Evolutionary conservation across 495 filamentous ascomycete species (phyloP).

Genomic region (Podospora fimiseda): DNA sequence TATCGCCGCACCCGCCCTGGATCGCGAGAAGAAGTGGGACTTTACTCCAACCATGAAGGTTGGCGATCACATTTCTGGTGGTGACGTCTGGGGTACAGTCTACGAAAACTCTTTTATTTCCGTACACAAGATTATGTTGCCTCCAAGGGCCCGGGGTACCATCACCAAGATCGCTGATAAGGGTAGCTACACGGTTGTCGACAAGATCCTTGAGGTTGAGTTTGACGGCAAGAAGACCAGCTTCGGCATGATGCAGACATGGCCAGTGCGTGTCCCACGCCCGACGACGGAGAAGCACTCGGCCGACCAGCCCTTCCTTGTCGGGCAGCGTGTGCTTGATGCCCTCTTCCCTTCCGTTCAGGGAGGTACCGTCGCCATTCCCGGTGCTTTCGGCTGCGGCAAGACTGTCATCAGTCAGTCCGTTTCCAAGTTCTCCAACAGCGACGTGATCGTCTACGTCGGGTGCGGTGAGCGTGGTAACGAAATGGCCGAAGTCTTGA

Average conservation of each 20-base stretch:
- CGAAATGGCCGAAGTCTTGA: constrained; percentile 99
- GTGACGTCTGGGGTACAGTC: constrained; percentile 89
- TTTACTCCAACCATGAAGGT: constrained; percentile 88
- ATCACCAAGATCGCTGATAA: constrained; percentile 85
- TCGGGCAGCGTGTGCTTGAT: constrained; percentile 93
- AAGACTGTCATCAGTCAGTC: constrained; percentile 99
- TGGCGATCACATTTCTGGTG: constrained; percentile 93
- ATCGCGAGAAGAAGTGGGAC: constrained; percentile 88
- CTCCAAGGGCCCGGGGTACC: constrained; percentile 80
- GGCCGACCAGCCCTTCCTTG: constrained; percentile 82
- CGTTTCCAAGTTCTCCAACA: constrained; percentile 99
- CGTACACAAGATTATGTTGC: constrained; percentile 93
- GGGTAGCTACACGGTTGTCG: constrained; percentile 88
- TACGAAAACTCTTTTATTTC: constrained; percentile 94
- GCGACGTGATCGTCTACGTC: constrained; percentile 97
- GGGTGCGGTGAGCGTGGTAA: constrained; percentile 98
- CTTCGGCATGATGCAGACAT: constrained; percentile 95
- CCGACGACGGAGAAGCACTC: constrained; percentile 85
- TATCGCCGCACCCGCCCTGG: constrained; percentile 79
- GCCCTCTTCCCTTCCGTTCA: constrained; percentile 97
- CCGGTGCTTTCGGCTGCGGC: constrained; percentile 96
- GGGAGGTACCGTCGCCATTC: constrained; percentile 95
- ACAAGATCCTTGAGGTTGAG: constrained; percentile 92
- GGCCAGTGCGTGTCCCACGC: constrained; percentile 96
- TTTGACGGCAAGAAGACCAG: constrained; percentile 93